phyloP scores from a whole-genome alignment of 2,329 filamentous ascomycete genomes.

The Clonostachys rosea region DNA sequence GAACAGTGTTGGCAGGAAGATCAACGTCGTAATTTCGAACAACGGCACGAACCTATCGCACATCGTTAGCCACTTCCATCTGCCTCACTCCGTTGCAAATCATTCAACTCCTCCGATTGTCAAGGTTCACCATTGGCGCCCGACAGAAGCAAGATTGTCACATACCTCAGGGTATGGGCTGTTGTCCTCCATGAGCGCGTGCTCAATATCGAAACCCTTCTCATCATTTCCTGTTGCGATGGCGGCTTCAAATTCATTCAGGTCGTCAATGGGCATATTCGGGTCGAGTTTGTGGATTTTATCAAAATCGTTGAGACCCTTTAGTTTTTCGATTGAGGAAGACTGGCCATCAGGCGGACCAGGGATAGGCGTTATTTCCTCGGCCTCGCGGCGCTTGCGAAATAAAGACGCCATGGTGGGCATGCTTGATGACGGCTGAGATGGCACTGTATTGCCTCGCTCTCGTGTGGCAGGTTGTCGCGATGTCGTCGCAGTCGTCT shows the following conservation, averaged over 20 bases:
- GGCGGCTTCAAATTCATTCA: constrained; percentile 55
- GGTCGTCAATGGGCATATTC: constrained; percentile 58
- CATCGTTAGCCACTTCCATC: constrained; percentile 7
- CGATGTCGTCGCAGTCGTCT: neutral
- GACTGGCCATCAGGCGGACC: constrained; percentile 31
- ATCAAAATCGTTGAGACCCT: constrained; percentile 50
- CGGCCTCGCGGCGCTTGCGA: constrained; percentile 39
- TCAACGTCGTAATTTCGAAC: constrained; percentile 63
- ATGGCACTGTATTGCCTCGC: neutral
- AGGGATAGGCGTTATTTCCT: constrained; percentile 36
- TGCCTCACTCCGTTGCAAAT: neutral
- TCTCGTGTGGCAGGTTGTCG: neutral
- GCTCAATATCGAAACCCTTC: constrained; percentile 50
- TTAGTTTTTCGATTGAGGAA: constrained; percentile 28
- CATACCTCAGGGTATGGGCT: constrained; percentile 63
- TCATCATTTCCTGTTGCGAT: constrained; percentile 49
- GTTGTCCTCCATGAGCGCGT: constrained; percentile 57
- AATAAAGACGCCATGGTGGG: constrained; percentile 30
- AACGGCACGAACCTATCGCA: constrained; percentile 51
- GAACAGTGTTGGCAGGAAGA: constrained; percentile 59
- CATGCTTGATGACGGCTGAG: neutral
- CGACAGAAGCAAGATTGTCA: neutral
- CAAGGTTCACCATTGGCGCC: no score
- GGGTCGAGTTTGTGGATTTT: constrained; percentile 60
- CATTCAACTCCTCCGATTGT: no score